A percentile compares a stretch with the other conserved stretches of the same genome.
Conservation (phyloP, 169 alveolate genomes). For the Miamiensis avidus region DNA sequence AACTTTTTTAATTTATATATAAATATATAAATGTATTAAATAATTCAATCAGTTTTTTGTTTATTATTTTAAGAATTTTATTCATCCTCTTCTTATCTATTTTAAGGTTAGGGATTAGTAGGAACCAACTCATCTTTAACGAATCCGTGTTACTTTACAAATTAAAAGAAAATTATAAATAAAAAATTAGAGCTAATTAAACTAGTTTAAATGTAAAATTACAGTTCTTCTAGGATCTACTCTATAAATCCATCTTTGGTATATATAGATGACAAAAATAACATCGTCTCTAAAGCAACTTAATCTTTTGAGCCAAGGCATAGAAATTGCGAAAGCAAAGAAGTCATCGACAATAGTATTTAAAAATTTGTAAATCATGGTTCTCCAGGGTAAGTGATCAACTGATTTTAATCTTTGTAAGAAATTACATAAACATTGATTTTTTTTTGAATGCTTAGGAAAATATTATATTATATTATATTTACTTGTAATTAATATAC, state of each 20-base stretch:
- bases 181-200: neutral
- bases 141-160: neutral
- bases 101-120: neutral
- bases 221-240: slow-evolving; percentile 71
- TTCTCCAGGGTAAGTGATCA: slow-evolving; percentile 99
- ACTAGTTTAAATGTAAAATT: neutral
- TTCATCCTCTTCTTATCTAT: neutral
- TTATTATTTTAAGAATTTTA: too few relatives aligned
- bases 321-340: slow-evolving; percentile 96
- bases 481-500: slow-evolving; percentile 95
- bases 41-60: too few relatives aligned
- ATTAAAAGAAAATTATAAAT: too few relatives aligned
- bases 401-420: slow-evolving; percentile 89
- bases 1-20: too few relatives aligned
- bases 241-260: slow-evolving; percentile 94
- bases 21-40: too few relatives aligned
- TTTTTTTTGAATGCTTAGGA: neutral
- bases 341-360: slow-evolving; percentile 98
- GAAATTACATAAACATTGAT: too few relatives aligned
- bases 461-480: too few relatives aligned
- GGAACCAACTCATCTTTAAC: neutral
- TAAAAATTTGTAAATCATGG: slow-evolving; percentile 94
- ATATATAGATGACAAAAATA: slow-evolving; percentile 94
- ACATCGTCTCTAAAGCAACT: slow-evolving; percentile 99
- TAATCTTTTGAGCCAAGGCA: slow-evolving; percentile 97